Percentiles rank a stretch among this genome's conserved stretches.
phyloP scores from a whole-genome alignment of 306 rosid genomes.

The Cucurbita ficifolia region DNA sequence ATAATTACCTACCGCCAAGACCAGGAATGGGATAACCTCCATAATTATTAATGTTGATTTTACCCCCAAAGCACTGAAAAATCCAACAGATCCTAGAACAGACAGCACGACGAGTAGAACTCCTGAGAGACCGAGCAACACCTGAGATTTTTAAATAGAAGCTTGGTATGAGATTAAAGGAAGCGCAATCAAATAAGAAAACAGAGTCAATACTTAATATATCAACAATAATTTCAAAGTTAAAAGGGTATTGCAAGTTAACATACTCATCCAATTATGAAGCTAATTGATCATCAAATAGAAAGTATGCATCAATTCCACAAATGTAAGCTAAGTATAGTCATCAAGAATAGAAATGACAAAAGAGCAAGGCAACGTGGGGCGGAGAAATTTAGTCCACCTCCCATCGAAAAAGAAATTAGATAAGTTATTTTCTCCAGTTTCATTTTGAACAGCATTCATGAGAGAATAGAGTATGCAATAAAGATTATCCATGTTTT shows the following conservation, averaged over 20 bases:
- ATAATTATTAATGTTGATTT: constrained; percentile 89
- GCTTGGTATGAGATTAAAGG: constrained; percentile 1
- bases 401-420: neutral
- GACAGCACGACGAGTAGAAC: constrained; percentile 84
- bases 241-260: neutral
- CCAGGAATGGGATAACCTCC: constrained; percentile 97
- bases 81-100: constrained; percentile 84
- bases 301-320: neutral
- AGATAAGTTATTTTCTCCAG: neutral
- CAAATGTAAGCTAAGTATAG: neutral
- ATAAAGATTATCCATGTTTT: neutral
- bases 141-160: constrained; percentile 32
- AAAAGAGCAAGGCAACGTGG: neutral
- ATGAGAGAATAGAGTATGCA: neutral
- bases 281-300: neutral
- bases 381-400: neutral
- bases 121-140: constrained; percentile 83
- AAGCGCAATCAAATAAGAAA: neutral
- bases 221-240: neutral
- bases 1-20: constrained; percentile 66
- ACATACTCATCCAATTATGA: neutral
- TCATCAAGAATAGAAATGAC: neutral
- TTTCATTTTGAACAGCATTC: neutral
- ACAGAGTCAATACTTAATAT: neutral
- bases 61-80: constrained; percentile 86